phyloP scores from a whole-genome alignment of 495 filamentous ascomycete genomes.

The Halenospora varia region DNA sequence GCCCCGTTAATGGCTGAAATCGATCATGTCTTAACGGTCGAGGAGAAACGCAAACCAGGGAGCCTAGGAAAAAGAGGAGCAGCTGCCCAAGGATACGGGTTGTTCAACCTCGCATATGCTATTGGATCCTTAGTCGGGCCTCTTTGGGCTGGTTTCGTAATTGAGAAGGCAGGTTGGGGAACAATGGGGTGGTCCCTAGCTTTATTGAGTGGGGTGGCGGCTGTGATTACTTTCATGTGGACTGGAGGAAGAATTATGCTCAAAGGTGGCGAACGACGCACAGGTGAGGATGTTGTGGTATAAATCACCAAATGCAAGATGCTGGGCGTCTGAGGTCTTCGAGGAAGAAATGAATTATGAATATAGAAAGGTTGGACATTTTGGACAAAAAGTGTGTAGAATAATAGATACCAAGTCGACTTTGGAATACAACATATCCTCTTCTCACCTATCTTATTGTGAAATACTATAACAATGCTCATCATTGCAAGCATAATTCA shows the following conservation, averaged over 20 bases:
- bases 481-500: no score
- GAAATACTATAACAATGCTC: no score
- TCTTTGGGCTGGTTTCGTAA: conserved; percentile 56
- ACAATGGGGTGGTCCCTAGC: conserved; percentile 55
- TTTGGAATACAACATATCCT: no score
- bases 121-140: conserved; percentile 59
- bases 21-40: conserved; percentile 51
- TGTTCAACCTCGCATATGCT: conserved; percentile 57
- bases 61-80: conserved; percentile 52
- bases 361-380: no score
- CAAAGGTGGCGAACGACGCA: conserved; percentile 7
- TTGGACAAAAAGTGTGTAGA: no score
- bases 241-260: conserved; percentile 23
- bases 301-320: no score
- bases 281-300: not conserved
- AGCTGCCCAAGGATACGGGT: conserved; percentile 54
- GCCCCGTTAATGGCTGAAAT: conserved; percentile 67
- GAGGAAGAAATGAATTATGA: no score
- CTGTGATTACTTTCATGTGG: conserved; percentile 9
- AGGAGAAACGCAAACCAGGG: conserved; percentile 49
- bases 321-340: no score
- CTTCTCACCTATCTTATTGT: no score
- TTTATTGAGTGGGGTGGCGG: conserved; percentile 29
- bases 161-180: conserved; percentile 55
- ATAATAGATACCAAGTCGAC: no score